Evolutionary conservation across 768 basidiomycete genomes (phyloP).

Genomic region (Arthromyces matolae): DNA sequence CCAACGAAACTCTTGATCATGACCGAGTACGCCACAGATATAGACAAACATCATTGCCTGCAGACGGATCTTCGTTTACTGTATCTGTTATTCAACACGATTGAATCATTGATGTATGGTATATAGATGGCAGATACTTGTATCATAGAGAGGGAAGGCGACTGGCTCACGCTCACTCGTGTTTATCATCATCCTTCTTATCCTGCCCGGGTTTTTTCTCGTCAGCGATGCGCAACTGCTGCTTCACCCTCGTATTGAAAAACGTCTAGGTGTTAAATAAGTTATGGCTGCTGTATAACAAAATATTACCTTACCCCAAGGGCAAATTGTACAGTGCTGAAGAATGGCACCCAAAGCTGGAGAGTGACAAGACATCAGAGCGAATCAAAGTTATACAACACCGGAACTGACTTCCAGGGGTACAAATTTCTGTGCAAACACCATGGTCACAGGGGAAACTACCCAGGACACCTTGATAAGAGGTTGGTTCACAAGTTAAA

Average conservation of each 20-base stretch:
- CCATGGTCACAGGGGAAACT: slow-evolving; percentile 69
- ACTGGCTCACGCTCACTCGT: background rate
- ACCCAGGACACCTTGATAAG: slow-evolving; percentile 72
- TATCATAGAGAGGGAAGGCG: background rate
- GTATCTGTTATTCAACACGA: slow-evolving; percentile 25
- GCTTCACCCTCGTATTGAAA: slow-evolving; percentile 73
- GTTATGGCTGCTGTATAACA: background rate
- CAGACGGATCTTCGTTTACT: slow-evolving; percentile 27
- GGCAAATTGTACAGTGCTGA: slow-evolving; percentile 72
- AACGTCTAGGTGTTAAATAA: slow-evolving; percentile 45
- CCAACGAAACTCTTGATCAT: background rate
- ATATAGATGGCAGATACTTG: background rate
- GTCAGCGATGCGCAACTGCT: slow-evolving; percentile 46
- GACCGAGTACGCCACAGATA: slow-evolving; percentile 30
- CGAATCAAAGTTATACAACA: background rate
- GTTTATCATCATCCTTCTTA: slow-evolving; percentile 20
- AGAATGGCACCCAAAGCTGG: slow-evolving; percentile 86
- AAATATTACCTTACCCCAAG: slow-evolving; percentile 54
- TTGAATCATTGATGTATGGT: slow-evolving; percentile 19
- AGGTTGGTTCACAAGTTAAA: background rate
- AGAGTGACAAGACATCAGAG: background rate
- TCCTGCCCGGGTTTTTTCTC: slow-evolving; percentile 46
- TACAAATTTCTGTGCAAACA: slow-evolving; percentile 76
- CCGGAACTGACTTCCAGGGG: slow-evolving; percentile 58
- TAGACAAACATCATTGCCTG: slow-evolving; percentile 27